Evolutionary conservation across 2,329 filamentous ascomycete genomes (phyloP), one percentile per base, ranked within the genome.

Genomic region (Aspergillus persii): DNA sequence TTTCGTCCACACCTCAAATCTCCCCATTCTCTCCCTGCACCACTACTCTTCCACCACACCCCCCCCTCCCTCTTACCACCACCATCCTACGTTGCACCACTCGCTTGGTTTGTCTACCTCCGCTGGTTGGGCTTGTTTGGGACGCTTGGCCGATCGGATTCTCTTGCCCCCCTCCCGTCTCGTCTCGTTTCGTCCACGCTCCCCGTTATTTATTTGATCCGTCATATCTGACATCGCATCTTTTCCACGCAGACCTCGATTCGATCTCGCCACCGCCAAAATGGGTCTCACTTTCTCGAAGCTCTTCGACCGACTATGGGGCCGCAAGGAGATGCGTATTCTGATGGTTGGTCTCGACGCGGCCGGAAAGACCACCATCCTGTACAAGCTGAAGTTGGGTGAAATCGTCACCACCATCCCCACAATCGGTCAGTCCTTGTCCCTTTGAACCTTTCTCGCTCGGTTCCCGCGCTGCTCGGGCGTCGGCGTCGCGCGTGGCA

Each of bases 281-380:
- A 99, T 99, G 95, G 95, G 95, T 96, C 86, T 98, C 81, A 88
- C 90, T 77, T 92, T 98, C 83, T 98, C 93, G 74, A 96, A 95
- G 87, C 80, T 98, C 77, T 95, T 98, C 80, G 91, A 96, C 79
- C 88, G 89, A 84, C 87, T 98, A 80, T 96, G 92, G 89, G 92
- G 94, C 76, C 96, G 96, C 90, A 98, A 98, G 89, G 95, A 99
- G 88, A 99, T 99, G 95, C 89, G 95, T 86, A 97, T 99, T 84
- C 82, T 99, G 81, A 99, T 99, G 95, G 93, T 99, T 73, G 95
- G 95, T 87, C 89, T 99, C 75, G 95, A 99, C 81, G 95, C 95
- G 74, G 95, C 95, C 80, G 95, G 95, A 90, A 99, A 99, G 88
- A 99, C 95, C 76, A 99, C 95, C 73, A 99, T 99, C 77, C 89